Evolutionary conservation across 352 stramenopile genomes (phyloP), one percentile per base, ranked within the genome.

Genomic region (Globisporangium rhizosaccharum): DNA sequence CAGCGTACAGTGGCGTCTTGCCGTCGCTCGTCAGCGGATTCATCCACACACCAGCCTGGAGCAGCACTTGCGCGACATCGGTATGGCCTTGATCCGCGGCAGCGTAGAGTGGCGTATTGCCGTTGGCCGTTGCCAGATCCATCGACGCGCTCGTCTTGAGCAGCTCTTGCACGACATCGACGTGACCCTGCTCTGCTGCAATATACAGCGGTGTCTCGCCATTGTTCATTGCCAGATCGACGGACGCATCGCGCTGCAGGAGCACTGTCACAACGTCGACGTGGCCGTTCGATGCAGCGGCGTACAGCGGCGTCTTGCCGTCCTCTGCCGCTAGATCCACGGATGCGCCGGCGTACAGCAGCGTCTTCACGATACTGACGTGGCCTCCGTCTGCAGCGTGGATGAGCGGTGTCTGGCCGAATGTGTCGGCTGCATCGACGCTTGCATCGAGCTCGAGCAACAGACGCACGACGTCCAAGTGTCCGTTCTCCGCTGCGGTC

Each of bases 141-240:
- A 79, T 59, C 45, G 50, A 58, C 11, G 74, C 71, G 20, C 66
- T 66, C 18, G 76, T 61, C 28, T 46, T 49, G n/a, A 82, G 49
- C 30, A 86, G 57, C 63, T 74, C 65, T 4, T 53, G 49, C 6
- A 66, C 67, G 15, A 83, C 73, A 2, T 47, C 67, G 3, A 49
- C 53, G 41, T 78, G 69, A 0, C 76, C 73, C 5, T 67, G 61
- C 46, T 83, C 67, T 1, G 72, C 68, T 20, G 76, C 76, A 59
- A 83, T 81, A 37, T 79, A 71, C 54, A 86, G 56, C 20, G 73
- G 58, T 12, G 68, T 82, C 62, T 76, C 61, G 5, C 68, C 71
- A n/a, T 74, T 47, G 23, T 79, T 61, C 42, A 67, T 70, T 18
- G 73, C 67, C 44, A 67, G 71, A 20, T 80, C 68, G 23, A 84